A percentile compares a stretch with the other conserved stretches of the same genome.
Evolutionary conservation across 768 basidiomycete species (phyloP).

Genomic region (Termitomyces sp.): DNA sequence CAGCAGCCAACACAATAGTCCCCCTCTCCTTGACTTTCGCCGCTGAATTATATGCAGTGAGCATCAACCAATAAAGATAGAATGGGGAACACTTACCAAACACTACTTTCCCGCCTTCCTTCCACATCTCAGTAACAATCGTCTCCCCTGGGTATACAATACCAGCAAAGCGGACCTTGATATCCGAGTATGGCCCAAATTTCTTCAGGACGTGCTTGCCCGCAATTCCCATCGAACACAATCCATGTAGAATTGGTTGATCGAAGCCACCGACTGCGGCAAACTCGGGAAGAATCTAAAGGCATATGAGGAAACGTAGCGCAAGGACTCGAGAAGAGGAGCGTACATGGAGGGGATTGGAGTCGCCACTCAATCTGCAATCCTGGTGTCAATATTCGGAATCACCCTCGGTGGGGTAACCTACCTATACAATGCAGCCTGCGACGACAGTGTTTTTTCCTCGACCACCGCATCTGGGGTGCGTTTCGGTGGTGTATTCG

Average conservation of each 20-base stretch:
- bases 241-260: conserved; percentile 81
- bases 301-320: not conserved
- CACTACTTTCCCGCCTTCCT: conserved; percentile 83
- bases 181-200: conserved; percentile 83
- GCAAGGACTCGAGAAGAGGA: not conserved
- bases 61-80: not conserved
- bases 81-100: conserved; percentile 61
- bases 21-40: conserved; percentile 87
- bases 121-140: conserved; percentile 97
- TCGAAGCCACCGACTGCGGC: conserved; percentile 95
- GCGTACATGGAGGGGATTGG: conserved; percentile 83
- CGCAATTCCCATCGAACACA: conserved; percentile 90
- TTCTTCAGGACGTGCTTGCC: conserved; percentile 88
- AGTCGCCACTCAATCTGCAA: conserved; percentile 79
- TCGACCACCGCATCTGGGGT: conserved; percentile 81
- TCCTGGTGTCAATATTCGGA: not conserved
- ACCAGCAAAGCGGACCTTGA: conserved; percentile 93
- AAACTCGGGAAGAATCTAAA: conserved; percentile 85
- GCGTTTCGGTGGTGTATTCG: conserved; percentile 76
- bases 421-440: conserved; percentile 91
- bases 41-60: conserved; percentile 33
- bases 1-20: conserved; percentile 64
- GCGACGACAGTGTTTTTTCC: conserved; percentile 76
- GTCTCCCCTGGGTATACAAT: conserved; percentile 96
- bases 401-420: conserved; percentile 9